Conservation (phyloP, 495 filamentous ascomycete species). For the Polyplosphaeria fusca region DNA sequence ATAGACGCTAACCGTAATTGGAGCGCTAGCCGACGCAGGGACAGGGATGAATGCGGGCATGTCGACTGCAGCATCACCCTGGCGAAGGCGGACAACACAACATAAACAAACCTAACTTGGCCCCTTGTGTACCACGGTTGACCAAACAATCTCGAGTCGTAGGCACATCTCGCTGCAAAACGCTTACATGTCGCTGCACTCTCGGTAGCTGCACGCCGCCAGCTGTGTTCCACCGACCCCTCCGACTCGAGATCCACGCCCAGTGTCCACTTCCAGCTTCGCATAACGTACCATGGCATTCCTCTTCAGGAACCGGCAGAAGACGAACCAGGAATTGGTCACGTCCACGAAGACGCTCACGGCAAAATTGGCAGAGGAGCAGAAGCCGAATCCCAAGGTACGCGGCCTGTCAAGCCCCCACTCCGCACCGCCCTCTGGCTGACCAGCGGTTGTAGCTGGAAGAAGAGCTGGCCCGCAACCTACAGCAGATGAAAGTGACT, state of each 20-base stretch:
- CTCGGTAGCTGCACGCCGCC: constrained; percentile 3
- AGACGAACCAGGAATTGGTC: constrained; percentile 56
- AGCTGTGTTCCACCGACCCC: background rate
- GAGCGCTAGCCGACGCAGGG: too few species aligned
- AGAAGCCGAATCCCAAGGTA: constrained; percentile 39
- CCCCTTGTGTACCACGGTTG: too few species aligned
- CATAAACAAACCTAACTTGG: too few species aligned
- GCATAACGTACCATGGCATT: constrained; percentile 67
- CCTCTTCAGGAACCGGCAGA: constrained; percentile 69
- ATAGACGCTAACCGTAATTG: too few species aligned
- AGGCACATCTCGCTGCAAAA: background rate
- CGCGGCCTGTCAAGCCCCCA: background rate
- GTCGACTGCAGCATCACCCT: too few species aligned
- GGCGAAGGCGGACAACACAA: too few species aligned
- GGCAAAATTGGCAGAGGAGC: constrained; percentile 43
- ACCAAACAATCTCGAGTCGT: too few species aligned
- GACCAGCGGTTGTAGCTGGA: constrained; percentile 32
- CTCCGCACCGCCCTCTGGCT: background rate
- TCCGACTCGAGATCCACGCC: constrained; percentile 4
- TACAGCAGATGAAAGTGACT: constrained; percentile 44
- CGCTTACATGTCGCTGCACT: constrained; percentile 17
- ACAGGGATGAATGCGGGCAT: too few species aligned
- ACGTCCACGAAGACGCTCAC: constrained; percentile 57
- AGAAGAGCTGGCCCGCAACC: constrained; percentile 43
- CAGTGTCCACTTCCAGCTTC: background rate